Evolutionary conservation across 2,329 filamentous ascomycete genomes (phyloP), one percentile per base, ranked within the genome.

Genomic region (Xylariaceae sp.): DNA sequence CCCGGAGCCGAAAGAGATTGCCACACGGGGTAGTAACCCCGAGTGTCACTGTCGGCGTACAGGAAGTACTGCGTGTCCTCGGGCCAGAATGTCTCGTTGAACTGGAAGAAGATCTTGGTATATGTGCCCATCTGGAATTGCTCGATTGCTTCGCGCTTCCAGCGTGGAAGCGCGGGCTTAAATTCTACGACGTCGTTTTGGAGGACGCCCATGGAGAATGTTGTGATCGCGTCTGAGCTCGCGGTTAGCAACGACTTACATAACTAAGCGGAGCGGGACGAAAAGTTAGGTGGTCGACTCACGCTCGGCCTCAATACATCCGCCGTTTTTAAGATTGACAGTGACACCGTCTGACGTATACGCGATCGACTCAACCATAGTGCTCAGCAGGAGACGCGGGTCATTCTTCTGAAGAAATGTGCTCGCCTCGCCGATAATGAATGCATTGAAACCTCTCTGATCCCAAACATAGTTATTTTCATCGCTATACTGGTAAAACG

Each of bases 61-160:
- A 75, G 58, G 46, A 74, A 69, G 52, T 62, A 75, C 52, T 75
- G 62, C 0, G 60, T 67, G 14, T 70, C 63, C 1, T 64, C 57
- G 54, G 67, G 73, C 84, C 83, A 87, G 63, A 87, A 88, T 0
- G 79, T 76, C 44, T 81, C 69, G 48, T 81, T 70, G 64, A 86
- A 87, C 50, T 86, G 83, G 48, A 84, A 67, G 64, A 87, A 87
- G 49, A 87, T 78, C 60, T 88, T 88, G 41, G 82, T 87, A 64
- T 86, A 88, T 0, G 82, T 86, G 6, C 79, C 83, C 77, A 87
- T 86, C 49, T 72, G 69, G 60, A 86, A 85, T 29, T 75, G 79
- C 3, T 77, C 73, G 41, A 87, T 83, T 0, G 80, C 77, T 3
- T 72, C 72, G 12, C 74, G 68, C 62, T 88, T 87, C 83, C 82